These are phyloP conservation scores for Xerocomellus amylosporus DNA, from an alignment of 768 basidiomycete genomes.

Conservation along the genomic window DNA sequence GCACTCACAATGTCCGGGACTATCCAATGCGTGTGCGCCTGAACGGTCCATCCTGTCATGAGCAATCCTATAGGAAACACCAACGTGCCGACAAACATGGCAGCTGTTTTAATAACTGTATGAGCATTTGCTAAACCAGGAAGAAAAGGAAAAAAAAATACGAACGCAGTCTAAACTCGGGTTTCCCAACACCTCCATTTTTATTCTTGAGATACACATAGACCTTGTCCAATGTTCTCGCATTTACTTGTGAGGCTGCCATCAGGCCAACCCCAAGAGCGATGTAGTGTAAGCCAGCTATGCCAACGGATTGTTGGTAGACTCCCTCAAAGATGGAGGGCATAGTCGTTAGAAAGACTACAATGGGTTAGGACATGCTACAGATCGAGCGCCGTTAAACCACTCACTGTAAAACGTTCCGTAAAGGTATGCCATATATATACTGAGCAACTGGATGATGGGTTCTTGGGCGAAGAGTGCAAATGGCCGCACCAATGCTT, in stretches of 20 bases:
- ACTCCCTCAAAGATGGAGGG: constrained; percentile 53
- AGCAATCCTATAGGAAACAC: constrained; percentile 66
- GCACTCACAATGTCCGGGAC: constrained; percentile 58
- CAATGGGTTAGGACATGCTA: neutral
- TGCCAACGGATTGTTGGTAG: constrained; percentile 56
- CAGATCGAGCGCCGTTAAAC: neutral
- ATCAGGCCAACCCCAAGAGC: constrained; percentile 64
- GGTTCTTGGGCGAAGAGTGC: constrained; percentile 56
- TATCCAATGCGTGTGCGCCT: constrained; percentile 63
- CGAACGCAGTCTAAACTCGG: constrained; percentile 53
- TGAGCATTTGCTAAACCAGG: constrained; percentile 1
- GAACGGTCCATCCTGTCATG: constrained; percentile 67
- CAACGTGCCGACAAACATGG: constrained; percentile 57
- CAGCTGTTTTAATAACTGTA: constrained; percentile 35
- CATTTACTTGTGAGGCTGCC: constrained; percentile 51
- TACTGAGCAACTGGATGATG: constrained; percentile 62
- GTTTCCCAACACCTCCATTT: constrained; percentile 51
- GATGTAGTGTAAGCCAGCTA: constrained; percentile 67
- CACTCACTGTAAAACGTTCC: constrained; percentile 56
- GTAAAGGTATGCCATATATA: constrained; percentile 71
- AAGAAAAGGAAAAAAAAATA: neutral
- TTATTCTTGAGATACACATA: constrained; percentile 50
- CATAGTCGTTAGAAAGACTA: constrained; percentile 68
- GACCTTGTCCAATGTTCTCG: constrained; percentile 51
- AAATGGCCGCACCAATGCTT: constrained; percentile 67